Evolutionary conservation across 192 early-diverging fungal species (phyloP), one percentile per base, ranked within the genome.

Genomic region (Linnemannia hyalina): DNA sequence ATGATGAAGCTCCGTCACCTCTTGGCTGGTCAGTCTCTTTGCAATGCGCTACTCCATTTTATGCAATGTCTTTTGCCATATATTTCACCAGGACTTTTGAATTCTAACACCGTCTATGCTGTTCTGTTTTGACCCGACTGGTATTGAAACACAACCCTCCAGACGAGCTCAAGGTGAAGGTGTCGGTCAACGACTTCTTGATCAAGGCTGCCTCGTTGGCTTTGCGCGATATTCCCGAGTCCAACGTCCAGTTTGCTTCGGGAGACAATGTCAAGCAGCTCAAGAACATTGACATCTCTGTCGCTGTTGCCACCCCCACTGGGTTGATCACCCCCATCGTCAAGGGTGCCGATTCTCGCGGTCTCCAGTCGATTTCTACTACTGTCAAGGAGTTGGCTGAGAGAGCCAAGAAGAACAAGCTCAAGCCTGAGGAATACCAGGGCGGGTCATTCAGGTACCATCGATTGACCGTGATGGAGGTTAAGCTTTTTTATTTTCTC

Each of bases 151-250:
- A 32, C 29, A 65, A 65, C 49, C 73, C 5, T 71, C 42, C 52
- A 89, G 88, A 88, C n/a, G 78, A 88, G 80, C 70, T 88, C 16
- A 63, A 78, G 41, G 88, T 88, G 9, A 82, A 80, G 74, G 92
- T 98, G 29, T 96, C 96, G 68, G 93, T 99, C 68, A 97, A 98
- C 87, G 98, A 99, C 89, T 97, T 99, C 88, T 93, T 99, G 73
- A 94, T 97, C 91, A 97, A 98, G 92, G 98, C 98, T 0, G 92
- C 96, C 8, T 92, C 92, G 46, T 89, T 96, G 40, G 96, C 98
- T 2, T 89, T 98, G 65, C 91, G 92, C 65, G 97, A 98, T 77
- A 95, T 98, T 8, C 96, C 96, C 29, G 94, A 93, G 22, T 94
- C 95, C 63, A 97, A 97, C 92, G 93, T 87, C 29, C 81, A 78